phyloP scores from a whole-genome alignment of 331 rosid genomes.

The Telfairia occidentalis region DNA sequence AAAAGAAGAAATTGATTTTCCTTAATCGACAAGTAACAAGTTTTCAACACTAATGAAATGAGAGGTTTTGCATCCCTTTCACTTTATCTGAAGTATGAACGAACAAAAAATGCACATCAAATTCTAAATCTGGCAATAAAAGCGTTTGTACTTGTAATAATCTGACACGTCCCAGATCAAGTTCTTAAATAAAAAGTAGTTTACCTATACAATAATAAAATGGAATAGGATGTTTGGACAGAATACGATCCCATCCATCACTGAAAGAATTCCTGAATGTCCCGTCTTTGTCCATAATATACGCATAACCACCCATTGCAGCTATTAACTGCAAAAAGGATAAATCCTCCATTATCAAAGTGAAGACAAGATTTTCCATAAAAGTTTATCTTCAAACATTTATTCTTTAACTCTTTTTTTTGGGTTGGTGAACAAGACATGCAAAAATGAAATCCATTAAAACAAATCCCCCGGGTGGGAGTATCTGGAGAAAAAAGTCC shows the following conservation, averaged over 20 bases:
- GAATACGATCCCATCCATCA: slow-evolving; percentile 92
- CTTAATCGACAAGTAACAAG: not conserved
- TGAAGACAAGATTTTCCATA: not conserved
- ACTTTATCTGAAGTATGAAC: not conserved
- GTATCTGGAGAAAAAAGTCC: not conserved
- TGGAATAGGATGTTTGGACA: slow-evolving; percentile 93
- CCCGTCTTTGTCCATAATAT: slow-evolving; percentile 93
- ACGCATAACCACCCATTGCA: slow-evolving; percentile 81
- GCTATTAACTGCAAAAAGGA: slow-evolving; percentile 55
- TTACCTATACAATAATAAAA: slow-evolving; percentile 92
- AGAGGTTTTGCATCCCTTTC: not conserved
- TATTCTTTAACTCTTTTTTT: not conserved
- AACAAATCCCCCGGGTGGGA: not conserved
- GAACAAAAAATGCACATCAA: not conserved
- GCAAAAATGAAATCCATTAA: not conserved
- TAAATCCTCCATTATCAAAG: not conserved
- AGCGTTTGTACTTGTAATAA: not conserved
- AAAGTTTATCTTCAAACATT: not conserved
- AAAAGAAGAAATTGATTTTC: not conserved
- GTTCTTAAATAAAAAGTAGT: not conserved
- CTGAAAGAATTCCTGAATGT: slow-evolving; percentile 83
- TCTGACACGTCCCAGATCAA: not conserved
- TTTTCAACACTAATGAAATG: not conserved
- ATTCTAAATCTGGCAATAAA: not conserved
- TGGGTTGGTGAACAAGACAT: not conserved